Conservation (phyloP, 2,329 filamentous ascomycete species). For the Ceratocystis colombiana region DNA sequence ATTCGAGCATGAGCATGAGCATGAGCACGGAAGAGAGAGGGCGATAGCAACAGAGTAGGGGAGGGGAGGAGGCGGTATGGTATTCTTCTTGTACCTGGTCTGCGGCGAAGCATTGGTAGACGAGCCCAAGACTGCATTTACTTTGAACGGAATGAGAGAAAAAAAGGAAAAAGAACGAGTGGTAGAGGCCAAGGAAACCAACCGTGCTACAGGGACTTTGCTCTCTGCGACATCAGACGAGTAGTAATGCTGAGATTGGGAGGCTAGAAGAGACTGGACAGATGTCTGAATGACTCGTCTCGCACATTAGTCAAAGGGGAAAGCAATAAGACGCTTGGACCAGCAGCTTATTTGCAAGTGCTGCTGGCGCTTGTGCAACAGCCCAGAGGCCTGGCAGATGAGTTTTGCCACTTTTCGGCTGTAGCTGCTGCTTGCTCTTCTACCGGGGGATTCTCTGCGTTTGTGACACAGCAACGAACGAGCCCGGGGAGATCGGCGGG, state of each 20-base stretch:
- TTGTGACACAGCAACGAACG: not conserved
- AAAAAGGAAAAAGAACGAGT: not conserved
- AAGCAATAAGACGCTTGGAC: not conserved
- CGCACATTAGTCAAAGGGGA: not conserved
- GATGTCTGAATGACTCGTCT: not conserved
- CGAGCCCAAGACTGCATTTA: no score
- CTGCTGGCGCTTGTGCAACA: not conserved
- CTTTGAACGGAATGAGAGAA: not conserved
- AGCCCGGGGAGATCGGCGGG: not conserved
- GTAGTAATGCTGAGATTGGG: not conserved
- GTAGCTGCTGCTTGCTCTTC: not conserved
- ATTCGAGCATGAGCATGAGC: not conserved
- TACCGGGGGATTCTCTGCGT: slow-evolving; percentile 19
- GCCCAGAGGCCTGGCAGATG: not conserved
- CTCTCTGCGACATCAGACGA: slow-evolving; percentile 11
- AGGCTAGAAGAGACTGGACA: not conserved
- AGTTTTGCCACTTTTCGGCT: not conserved
- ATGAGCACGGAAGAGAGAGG: no score
- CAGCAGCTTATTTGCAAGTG: slow-evolving; percentile 14
- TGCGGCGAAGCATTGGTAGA: not conserved
- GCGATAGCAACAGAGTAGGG: no score
- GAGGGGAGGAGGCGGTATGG: not conserved
- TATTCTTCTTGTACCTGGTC: not conserved
- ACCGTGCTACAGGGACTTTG: not conserved
- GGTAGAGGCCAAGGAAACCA: not conserved